Conservation (phyloP, 768 basidiomycete species). For the Pilatotrama ljubarskyi region DNA sequence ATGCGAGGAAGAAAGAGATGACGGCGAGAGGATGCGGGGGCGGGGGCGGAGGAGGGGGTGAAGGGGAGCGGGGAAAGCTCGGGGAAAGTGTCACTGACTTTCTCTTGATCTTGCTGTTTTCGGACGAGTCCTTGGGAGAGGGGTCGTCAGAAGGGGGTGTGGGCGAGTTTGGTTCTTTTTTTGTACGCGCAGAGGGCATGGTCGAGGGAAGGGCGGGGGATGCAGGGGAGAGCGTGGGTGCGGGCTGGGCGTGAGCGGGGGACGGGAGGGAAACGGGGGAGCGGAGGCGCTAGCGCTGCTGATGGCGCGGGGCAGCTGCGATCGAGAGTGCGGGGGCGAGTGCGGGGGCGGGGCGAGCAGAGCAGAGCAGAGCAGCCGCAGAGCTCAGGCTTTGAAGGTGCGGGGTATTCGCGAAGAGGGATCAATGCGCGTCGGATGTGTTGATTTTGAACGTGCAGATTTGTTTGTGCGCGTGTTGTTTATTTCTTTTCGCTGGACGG, state of each 20-base stretch:
- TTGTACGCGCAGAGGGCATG: slow-evolving; percentile 69
- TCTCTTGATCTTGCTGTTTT: slow-evolving; percentile 77
- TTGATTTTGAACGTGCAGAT: slow-evolving; percentile 21
- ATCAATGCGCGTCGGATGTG: neutral
- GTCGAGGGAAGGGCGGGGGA: slow-evolving; percentile 29
- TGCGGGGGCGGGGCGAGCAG: neutral
- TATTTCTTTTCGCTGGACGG: slow-evolving; percentile 4
- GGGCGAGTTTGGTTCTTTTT: slow-evolving; percentile 63
- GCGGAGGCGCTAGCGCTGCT: slow-evolving; percentile 2
- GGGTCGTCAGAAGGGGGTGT: slow-evolving; percentile 68
- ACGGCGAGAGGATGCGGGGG: slow-evolving; percentile 27
- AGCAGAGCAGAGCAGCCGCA: too few relatives aligned
- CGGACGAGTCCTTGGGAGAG: slow-evolving; percentile 55
- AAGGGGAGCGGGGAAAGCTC: slow-evolving; percentile 55
- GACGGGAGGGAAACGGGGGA: slow-evolving; percentile 19
- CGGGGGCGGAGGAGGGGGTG: slow-evolving; percentile 34
- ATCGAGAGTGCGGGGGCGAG: neutral
- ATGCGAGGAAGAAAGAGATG: slow-evolving; percentile 27
- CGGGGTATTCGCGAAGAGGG: slow-evolving; percentile 12
- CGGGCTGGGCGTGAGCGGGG: slow-evolving; percentile 25
- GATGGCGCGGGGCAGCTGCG: slow-evolving; percentile 10
- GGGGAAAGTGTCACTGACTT: slow-evolving; percentile 62
- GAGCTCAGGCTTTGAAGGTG: neutral
- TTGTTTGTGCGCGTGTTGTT: slow-evolving; percentile 28
- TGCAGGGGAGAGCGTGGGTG: slow-evolving; percentile 10